These are phyloP conservation scores for Physcomitrellopsis africana DNA, from an alignment of 225 moss, liverwort and hornwort genomes.

Conservation along the genomic window DNA sequence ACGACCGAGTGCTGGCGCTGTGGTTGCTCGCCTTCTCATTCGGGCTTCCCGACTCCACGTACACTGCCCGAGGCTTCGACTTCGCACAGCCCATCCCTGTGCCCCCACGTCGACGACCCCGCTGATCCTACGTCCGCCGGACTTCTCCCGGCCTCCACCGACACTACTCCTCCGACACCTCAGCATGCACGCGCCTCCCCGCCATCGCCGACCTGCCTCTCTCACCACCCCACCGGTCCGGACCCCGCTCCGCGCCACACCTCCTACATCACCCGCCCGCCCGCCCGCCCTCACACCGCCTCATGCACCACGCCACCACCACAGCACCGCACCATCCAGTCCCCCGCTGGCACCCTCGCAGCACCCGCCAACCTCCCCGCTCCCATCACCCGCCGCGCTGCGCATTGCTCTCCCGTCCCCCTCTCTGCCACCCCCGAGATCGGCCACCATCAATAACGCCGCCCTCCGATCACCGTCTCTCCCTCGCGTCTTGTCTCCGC, in stretches of 20 bases:
- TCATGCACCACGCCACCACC: background rate
- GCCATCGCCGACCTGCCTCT: conserved; percentile 40
- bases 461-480: background rate
- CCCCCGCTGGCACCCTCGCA: background rate
- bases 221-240: background rate
- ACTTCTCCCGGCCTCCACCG: conserved; percentile 43
- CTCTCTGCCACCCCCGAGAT: background rate
- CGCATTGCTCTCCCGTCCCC: conserved; percentile 37
- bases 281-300: background rate
- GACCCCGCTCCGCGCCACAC: background rate
- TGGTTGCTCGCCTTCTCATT: conserved; percentile 73
- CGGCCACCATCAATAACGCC: conserved; percentile 29
- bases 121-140: conserved; percentile 41
- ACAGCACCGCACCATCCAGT: conserved; percentile 39
- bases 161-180: conserved; percentile 42
- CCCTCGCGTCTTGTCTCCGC: background rate
- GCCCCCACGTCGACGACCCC: conserved; percentile 39
- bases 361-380: conserved; percentile 29
- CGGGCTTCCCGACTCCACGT: conserved; percentile 85
- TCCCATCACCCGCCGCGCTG: conserved; percentile 39
- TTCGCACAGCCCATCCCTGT: conserved; percentile 92
- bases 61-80: conserved; percentile 70
- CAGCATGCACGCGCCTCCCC: conserved; percentile 42
- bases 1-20: conserved; percentile 49
- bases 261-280: conserved; percentile 34